Evolutionary conservation across 2,329 filamentous ascomycete species (phyloP).

Genomic region (Neopestalotiopsis sp.): DNA sequence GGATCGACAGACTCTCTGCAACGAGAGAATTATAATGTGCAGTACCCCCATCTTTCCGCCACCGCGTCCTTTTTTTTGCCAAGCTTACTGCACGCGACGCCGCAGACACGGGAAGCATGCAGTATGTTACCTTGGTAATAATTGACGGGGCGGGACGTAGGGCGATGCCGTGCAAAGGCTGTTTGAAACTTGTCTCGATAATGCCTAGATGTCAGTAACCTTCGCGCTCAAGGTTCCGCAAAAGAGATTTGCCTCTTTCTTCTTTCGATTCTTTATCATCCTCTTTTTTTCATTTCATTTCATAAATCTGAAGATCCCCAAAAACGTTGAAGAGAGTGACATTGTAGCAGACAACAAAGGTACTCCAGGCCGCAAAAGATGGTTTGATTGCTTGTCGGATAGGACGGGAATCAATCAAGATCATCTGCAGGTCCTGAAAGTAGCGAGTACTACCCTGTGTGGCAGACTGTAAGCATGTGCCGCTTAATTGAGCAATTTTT

Average conservation of each 20-base stretch:
- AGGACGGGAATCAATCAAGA: slow-evolving; percentile 2
- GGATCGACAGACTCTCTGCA: neutral
- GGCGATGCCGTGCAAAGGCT: neutral
- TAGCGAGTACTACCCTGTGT: neutral
- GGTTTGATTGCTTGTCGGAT: slow-evolving; percentile 1
- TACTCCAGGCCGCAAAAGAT: neutral
- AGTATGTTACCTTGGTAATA: neutral
- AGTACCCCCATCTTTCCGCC: neutral
- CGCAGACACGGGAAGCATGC: neutral
- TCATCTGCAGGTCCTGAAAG: neutral
- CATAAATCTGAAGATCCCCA: neutral
- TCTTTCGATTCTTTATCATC: neutral
- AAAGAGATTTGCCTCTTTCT: neutral
- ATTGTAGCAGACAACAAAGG: neutral
- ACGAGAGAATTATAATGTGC: neutral
- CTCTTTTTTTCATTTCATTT: neutral
- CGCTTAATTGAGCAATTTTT: too few relatives aligned
- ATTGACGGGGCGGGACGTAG: neutral
- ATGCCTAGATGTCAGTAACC: neutral
- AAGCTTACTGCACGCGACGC: neutral
- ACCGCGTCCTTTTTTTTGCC: neutral
- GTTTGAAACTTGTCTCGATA: neutral
- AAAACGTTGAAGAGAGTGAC: neutral
- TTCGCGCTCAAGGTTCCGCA: neutral
- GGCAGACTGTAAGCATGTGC: too few relatives aligned